Evolutionary conservation across 2,329 filamentous ascomycete genomes (phyloP), one percentile per base, ranked within the genome.

Genomic region (Colletotrichum melonis): DNA sequence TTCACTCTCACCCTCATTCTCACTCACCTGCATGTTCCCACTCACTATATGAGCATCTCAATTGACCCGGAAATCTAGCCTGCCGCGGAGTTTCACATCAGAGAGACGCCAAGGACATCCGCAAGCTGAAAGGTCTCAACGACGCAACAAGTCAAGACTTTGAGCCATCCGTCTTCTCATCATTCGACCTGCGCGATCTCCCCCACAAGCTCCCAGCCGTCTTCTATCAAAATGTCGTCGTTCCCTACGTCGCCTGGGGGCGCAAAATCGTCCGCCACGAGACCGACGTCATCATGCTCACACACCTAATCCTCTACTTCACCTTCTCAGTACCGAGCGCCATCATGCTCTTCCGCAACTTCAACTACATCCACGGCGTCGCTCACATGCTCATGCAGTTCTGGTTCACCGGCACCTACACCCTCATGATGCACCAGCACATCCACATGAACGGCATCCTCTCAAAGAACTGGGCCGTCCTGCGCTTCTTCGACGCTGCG

Each of bases 361-460:
- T 95, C 82, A 88, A 87, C 11, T 94, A 89, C 83, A 76, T 88
- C 49, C 94, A 95, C 80, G 94, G 88, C 11, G 76, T 94, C 19
- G 76, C 91, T 32, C 94, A 96, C 78, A 85, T 87, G 66, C 78
- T 89, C 11, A 91, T 94, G 86, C 90, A 93, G 77, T 83, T 88
- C 42, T 93, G 88, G 79, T 95, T 92, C 78, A 89, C 91, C 65
- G 93, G 93, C 8, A 86, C 91, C 1, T 96, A 94, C 82, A 96
- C 93, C 0, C 86, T 96, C 49, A 91, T 96, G 89, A 93, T 94
- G 88, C 94, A 96, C 78, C 93, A 96, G 78, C 94, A 96, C 80
- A 95, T 96, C 77, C 94, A 96, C 80, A 91, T 91, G 85, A 88
- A 91, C 58, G 94, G 94, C 19, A 86, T 95, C 3, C 82, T 95